Percentiles rank a stretch among this genome's conserved stretches.
phyloP scores from a whole-genome alignment of 495 filamentous ascomycete species.

The Lepraria neglecta region DNA sequence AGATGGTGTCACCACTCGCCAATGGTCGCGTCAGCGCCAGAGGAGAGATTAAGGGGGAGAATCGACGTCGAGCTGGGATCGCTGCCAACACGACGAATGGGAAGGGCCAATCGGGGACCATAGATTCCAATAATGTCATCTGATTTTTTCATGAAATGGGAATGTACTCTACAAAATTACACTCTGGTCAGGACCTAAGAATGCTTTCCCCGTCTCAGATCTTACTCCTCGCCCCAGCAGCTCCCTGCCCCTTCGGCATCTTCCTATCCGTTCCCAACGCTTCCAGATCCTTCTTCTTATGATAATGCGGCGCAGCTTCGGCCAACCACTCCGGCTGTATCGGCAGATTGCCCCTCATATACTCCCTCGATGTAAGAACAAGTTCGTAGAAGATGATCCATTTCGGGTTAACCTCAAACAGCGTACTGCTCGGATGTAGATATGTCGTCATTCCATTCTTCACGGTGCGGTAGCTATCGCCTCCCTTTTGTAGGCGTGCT shows the following conservation, averaged over 20 bases:
- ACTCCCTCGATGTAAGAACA: slow-evolving; percentile 90
- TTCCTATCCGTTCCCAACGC: slow-evolving; percentile 72
- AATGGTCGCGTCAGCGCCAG: too few species aligned
- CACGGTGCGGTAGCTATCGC: slow-evolving; percentile 88
- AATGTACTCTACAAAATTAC: too few species aligned
- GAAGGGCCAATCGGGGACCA: too few species aligned
- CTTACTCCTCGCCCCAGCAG: slow-evolving; percentile 45
- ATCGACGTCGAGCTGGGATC: too few species aligned
- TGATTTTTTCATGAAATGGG: too few species aligned
- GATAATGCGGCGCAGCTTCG: slow-evolving; percentile 91
- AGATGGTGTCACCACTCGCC: too few species aligned
- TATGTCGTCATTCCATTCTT: slow-evolving; percentile 89
- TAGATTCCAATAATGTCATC: too few species aligned
- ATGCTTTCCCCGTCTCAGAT: slow-evolving; percentile 20
- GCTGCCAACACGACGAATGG: too few species aligned
- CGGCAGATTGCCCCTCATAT: slow-evolving; percentile 82
- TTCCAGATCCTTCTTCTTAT: slow-evolving; percentile 90
- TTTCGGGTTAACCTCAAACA: slow-evolving; percentile 78
- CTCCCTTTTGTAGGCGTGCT: slow-evolving; percentile 73
- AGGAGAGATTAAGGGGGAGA: too few species aligned
- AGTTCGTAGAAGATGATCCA: slow-evolving; percentile 90
- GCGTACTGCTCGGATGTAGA: slow-evolving; percentile 76
- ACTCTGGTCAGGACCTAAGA: too few species aligned
- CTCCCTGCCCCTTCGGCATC: slow-evolving; percentile 58
- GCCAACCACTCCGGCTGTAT: slow-evolving; percentile 78